A percentile compares a stretch with the other conserved stretches of the same genome.
Conservation (phyloP, 2,329 filamentous ascomycete genomes). For the Blastomyces silverae region DNA sequence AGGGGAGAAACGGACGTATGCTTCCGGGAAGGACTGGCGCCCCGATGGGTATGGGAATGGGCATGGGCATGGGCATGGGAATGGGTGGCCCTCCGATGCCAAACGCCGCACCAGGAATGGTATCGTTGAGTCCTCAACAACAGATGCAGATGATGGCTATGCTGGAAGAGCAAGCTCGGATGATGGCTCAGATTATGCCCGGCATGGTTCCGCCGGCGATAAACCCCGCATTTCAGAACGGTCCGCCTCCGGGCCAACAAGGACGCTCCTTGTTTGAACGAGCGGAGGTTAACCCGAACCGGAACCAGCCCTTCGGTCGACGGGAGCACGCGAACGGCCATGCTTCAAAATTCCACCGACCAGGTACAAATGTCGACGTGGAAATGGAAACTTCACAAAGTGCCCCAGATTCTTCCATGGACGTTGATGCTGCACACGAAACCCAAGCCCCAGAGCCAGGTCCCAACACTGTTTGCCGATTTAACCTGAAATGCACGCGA, state of each 20-base stretch:
- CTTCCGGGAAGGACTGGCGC: constrained; percentile 40
- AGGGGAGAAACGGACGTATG: constrained; percentile 40
- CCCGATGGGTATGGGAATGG: constrained; percentile 40
- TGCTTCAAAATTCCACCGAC: constrained; percentile 14
- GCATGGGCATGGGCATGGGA: constrained; percentile 23
- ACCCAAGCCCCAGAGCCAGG: constrained; percentile 49
- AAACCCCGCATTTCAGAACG: constrained; percentile 49
- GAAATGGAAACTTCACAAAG: constrained; percentile 30
- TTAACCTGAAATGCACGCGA: constrained; percentile 81
- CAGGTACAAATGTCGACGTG: constrained; percentile 14
- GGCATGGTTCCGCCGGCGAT: constrained; percentile 49
- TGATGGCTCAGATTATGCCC: constrained; percentile 68
- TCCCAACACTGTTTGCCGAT: constrained; percentile 71
- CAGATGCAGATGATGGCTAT: constrained; percentile 68
- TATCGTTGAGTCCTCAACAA: constrained; percentile 58
- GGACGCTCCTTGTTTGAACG: constrained; percentile 68
- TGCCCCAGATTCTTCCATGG: constrained; percentile 34
- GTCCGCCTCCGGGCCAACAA: constrained; percentile 36
- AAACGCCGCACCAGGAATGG: constrained; percentile 41
- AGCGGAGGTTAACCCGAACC: constrained; percentile 45
- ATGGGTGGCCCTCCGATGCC: constrained; percentile 28
- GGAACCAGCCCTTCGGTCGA: constrained; percentile 12
- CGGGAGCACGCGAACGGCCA: constrained; percentile 8
- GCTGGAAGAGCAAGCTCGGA: constrained; percentile 77
- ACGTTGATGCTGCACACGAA: constrained; percentile 26